A percentile compares a stretch with the other conserved stretches of the same genome.
Conservation (phyloP, 768 basidiomycete genomes). For the Paxillus ammoniavirescens region DNA sequence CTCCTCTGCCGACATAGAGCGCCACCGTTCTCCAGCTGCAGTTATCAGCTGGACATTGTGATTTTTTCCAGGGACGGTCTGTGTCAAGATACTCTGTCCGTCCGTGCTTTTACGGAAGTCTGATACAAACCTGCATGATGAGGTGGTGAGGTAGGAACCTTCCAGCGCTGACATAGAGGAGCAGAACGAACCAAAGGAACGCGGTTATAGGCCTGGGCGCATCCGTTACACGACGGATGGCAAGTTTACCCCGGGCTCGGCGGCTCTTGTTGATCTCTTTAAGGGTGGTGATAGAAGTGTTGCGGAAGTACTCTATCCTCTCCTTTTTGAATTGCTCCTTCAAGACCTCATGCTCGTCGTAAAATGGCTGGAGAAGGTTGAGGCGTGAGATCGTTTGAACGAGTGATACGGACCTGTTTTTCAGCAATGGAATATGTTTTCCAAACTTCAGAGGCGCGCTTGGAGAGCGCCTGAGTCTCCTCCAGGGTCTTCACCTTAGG, state of each 20-base stretch:
- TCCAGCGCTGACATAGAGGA: neutral
- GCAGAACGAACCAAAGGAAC: slow-evolving; percentile 25
- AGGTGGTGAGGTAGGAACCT: neutral
- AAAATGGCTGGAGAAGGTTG: slow-evolving; percentile 23
- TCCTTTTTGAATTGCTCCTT: slow-evolving; percentile 19
- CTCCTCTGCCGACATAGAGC: slow-evolving; percentile 29
- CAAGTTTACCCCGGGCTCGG: slow-evolving; percentile 22
- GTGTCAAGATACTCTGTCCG: slow-evolving; percentile 11
- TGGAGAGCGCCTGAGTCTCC: slow-evolving; percentile 8
- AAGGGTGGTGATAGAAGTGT: slow-evolving; percentile 16
- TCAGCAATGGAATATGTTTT: slow-evolving; percentile 29
- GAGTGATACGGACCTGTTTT: slow-evolving; percentile 32
- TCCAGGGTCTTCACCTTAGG: neutral
- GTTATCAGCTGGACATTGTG: slow-evolving; percentile 1
- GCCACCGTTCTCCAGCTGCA: slow-evolving; percentile 29
- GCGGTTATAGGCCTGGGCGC: slow-evolving; percentile 5
- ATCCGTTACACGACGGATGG: slow-evolving; percentile 6
- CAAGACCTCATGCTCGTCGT: slow-evolving; percentile 17
- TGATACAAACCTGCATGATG: slow-evolving; percentile 16
- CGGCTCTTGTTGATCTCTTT: slow-evolving; percentile 34
- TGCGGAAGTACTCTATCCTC: slow-evolving; percentile 28
- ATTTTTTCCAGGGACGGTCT: slow-evolving; percentile 1
- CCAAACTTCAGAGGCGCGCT: slow-evolving; percentile 30
- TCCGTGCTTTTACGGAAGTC: slow-evolving; percentile 19
- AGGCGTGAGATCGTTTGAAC: neutral